Percentiles rank a stretch among this genome's conserved stretches.
Conservation (phyloP, 768 basidiomycete genomes). For the Russula compacta region DNA sequence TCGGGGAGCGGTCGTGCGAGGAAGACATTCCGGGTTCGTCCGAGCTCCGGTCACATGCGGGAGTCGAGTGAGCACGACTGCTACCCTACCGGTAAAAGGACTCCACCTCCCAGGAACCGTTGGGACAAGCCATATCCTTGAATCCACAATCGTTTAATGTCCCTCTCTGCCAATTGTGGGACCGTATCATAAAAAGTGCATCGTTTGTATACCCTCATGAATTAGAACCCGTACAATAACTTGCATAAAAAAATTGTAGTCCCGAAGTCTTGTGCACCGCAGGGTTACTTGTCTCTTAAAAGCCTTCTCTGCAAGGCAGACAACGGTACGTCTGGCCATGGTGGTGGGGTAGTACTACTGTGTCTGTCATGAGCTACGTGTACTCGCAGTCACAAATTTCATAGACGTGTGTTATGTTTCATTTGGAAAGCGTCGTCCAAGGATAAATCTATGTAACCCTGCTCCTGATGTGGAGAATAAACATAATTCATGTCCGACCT, state of each 20-base stretch:
- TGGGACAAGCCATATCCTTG: neutral
- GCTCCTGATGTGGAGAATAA: slow-evolving; percentile 17
- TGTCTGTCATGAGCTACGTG: neutral
- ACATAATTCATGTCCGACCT: slow-evolving; percentile 10
- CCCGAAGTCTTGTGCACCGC: neutral
- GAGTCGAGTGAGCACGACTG: neutral
- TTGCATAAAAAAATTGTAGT: neutral
- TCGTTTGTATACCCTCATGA: slow-evolving; percentile 1
- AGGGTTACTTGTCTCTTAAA: neutral
- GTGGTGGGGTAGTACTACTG: neutral
- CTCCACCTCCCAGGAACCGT: neutral
- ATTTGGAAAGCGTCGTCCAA: slow-evolving; percentile 5
- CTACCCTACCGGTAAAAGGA: neutral
- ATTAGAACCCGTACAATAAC: neutral
- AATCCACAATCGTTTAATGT: neutral
- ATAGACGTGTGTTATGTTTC: neutral
- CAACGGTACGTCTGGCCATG: neutral
- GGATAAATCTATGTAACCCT: slow-evolving; percentile 10
- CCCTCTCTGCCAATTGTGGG: neutral
- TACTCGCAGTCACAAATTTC: neutral
- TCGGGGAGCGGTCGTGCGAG: neutral
- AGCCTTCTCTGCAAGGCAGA: neutral
- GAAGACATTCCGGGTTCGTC: neutral
- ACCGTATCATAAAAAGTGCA: neutral
- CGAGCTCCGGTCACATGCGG: neutral